Conservation (phyloP, 305 asterid genomes). For the Striga hermonthica region DNA sequence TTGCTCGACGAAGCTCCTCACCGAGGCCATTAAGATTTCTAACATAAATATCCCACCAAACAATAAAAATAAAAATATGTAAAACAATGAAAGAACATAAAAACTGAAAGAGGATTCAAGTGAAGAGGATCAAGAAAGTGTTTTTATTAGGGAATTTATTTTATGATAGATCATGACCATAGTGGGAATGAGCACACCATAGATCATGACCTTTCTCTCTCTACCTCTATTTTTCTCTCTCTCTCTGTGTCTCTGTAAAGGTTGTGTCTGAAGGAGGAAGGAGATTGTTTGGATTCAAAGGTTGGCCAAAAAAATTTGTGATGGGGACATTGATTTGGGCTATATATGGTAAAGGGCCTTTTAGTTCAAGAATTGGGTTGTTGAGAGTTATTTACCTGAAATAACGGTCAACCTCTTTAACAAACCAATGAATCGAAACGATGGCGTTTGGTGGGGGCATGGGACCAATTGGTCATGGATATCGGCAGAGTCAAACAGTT, state of each 20-base stretch:
- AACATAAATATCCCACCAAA: not conserved
- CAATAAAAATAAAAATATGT: not conserved
- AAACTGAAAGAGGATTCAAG: constrained; percentile 20
- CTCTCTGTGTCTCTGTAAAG: constrained; percentile 27
- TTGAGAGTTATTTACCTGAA: constrained; percentile 45
- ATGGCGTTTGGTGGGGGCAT: not conserved
- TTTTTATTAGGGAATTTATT: constrained; percentile 25
- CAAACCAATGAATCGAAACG: not conserved
- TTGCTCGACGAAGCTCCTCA: constrained; percentile 46
- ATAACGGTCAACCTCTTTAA: constrained; percentile 37
- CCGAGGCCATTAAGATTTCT: constrained; percentile 33
- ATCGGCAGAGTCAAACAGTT: not conserved
- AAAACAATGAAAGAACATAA: not conserved
- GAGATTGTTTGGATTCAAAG: constrained; percentile 31
- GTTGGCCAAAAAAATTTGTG: constrained; percentile 39
- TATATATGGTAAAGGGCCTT: constrained; percentile 30
- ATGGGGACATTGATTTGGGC: constrained; percentile 29
- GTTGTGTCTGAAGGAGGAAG: constrained; percentile 33
- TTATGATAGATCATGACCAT: constrained; percentile 50
- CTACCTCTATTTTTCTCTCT: constrained; percentile 15
- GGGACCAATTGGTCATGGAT: not conserved
- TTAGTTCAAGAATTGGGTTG: constrained; percentile 22
- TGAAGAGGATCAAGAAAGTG: constrained; percentile 36
- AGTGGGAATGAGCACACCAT: constrained; percentile 38
- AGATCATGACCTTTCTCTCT: constrained; percentile 59